phyloP scores from a whole-genome alignment of 345 rosid genomes.

The Pistacia atlantica region DNA sequence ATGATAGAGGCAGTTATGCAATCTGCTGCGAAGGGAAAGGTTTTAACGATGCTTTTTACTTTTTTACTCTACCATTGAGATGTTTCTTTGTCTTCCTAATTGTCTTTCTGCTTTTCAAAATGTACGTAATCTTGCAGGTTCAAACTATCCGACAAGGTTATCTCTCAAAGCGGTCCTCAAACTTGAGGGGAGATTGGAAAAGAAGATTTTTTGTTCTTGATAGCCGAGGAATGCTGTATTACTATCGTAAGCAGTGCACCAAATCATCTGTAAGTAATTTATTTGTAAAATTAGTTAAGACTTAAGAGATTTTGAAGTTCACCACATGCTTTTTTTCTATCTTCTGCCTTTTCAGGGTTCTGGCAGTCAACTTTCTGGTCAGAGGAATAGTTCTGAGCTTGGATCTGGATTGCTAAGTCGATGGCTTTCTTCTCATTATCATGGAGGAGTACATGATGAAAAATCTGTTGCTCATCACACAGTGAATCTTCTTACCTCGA shows the following conservation, averaged over 20 bases:
- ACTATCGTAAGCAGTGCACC: constrained; percentile 89
- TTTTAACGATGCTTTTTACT: constrained; percentile 26
- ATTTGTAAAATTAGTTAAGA: background rate
- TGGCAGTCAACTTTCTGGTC: constrained; percentile 74
- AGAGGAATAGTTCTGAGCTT: constrained; percentile 92
- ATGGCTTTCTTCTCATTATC: constrained; percentile 95
- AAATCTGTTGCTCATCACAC: constrained; percentile 99
- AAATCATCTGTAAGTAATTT: constrained; percentile 81
- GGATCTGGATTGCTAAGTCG: constrained; percentile 95
- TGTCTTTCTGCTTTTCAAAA: constrained; percentile 14
- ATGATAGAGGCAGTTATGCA: constrained; percentile 99
- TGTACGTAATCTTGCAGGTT: constrained; percentile 51
- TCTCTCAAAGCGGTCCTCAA: constrained; percentile 96
- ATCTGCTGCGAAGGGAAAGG: constrained; percentile 99
- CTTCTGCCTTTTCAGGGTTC: constrained; percentile 51
- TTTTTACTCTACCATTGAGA: constrained; percentile 5
- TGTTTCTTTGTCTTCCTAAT: constrained; percentile 10
- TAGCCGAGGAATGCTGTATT: constrained; percentile 98
- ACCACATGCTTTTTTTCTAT: background rate
- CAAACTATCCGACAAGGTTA: constrained; percentile 99
- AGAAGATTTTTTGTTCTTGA: constrained; percentile 99
- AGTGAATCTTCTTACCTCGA: constrained; percentile 98
- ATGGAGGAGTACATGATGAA: constrained; percentile 97
- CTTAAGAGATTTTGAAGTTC: constrained; percentile 15
- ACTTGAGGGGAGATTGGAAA: constrained; percentile 99